Evolutionary conservation across 2,329 filamentous ascomycete genomes (phyloP), one percentile per base, ranked within the genome.

Genomic region (Exophiala aquamarina): DNA sequence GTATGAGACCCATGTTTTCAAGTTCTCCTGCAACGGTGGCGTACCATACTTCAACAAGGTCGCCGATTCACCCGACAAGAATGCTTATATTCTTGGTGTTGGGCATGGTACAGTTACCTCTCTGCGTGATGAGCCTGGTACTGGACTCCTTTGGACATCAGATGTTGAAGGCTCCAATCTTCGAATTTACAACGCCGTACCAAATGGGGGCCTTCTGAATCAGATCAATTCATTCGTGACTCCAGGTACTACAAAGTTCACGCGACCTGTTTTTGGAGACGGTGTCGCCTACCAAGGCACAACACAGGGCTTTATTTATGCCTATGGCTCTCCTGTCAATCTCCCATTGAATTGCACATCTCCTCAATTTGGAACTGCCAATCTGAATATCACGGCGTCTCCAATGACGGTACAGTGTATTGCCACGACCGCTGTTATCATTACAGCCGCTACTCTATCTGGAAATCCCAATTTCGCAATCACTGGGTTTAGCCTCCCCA

Each of bases 331-430:
- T 10, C 70, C 71, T 3, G 70, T 73, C 36, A 67, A 69, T 39
- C 47, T 70, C 4, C 66, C 71, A 3, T 51, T 73, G 11, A 66
- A 63, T 44, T 73, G 71, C 46, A 66, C 62, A 10, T 63, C 63
- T 18, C 68, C 68, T 4, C 59, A 70, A 31, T 73, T 72, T 54
- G 69, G 69, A 3, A 71, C 59, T 10, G 67, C 68, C 5, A 59
- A 67, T 15, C 70, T 72, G 20, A 63, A 61, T 31, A 64, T 63
- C 15, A 66, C 62, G 13, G 46, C 55, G n/a, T 60, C 72, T 32
- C 37, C 52, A 9, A 41, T 46, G 45, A 44, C 34, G 2, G 40
- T 55, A 9, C 41, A 44, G 39, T 55, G 52, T 26, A 37, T 31
- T 26, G 52, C 52, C 41, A 50, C 47, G 10, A 63, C 63, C 32